Evolutionary conservation across 352 stramenopile species (phyloP), one percentile per base, ranked within the genome.

Genomic region (Phytophthora pini): DNA sequence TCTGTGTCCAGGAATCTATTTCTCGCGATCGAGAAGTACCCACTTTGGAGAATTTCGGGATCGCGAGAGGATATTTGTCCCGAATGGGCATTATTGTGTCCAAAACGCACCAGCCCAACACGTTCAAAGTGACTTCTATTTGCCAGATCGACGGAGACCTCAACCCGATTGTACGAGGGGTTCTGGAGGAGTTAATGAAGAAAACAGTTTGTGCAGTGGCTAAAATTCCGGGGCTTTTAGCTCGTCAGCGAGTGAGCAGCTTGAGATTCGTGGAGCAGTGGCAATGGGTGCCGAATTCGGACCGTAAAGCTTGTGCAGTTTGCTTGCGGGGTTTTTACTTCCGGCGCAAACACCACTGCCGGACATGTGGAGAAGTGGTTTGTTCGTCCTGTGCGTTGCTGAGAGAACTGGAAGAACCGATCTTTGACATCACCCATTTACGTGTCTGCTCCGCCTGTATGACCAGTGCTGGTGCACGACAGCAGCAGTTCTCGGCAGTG

Each of bases 231-330:
- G 72, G 66, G 17, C 62, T 92, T 24, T 61, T 93, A 15, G 78
- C 88, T n/a, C 68, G 85, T 7, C 80, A 89, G 55, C 69, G 85
- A 26, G 77, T 93, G 36, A 89, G 85, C 51, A 75, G 77, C 17
- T 78, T 92, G 63, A 69, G 76, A 17, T 92, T 93, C 39, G 66
- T 93, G 29, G 85, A 91, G 68, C 80, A 90, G 56, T 93, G 80
- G 81, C 81, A 90, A 44, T 93, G 85, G 85, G 76, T 93, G 34
- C 79, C 82, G 11, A 90, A 93, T 41, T 64, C 77, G 4, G 82
- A 92, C 52, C 73, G 85, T 11, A 89, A 90, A 53, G 84, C 82
- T 0, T 93, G 85, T 51, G 77, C 81, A 0, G 82, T 93, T 49
- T 93, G 85, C 56, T 50, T 90, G 6, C 81, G 81, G 0, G 80